A percentile compares a stretch with the other conserved stretches of the same genome.
phyloP scores from a whole-genome alignment of 768 basidiomycete species.

The Podaxis rugospora region DNA sequence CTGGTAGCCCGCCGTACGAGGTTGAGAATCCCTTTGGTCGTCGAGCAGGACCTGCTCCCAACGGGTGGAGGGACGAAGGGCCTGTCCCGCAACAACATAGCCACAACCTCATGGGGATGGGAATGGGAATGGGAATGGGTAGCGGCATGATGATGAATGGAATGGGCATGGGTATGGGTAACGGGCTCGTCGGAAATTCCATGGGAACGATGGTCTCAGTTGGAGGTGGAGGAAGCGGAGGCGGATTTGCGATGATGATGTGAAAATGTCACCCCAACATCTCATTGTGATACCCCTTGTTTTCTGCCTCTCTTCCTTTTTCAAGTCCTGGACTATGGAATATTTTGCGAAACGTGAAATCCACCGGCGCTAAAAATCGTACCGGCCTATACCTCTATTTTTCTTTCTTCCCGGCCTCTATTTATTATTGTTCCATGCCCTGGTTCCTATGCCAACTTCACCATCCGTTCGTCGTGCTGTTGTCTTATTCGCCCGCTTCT shows the following conservation, averaged over 20 bases:
- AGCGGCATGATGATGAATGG: conserved; percentile 11
- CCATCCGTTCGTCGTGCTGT: not conserved
- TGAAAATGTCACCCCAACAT: conserved; percentile 9
- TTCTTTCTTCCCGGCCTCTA: not conserved
- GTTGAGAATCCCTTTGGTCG: conserved; percentile 4
- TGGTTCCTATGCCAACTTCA: not conserved
- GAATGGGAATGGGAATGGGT: conserved; percentile 1
- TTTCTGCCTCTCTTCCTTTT: not conserved
- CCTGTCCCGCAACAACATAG: not conserved
- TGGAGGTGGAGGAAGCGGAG: conserved; percentile 17
- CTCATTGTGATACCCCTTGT: conserved; percentile 7
- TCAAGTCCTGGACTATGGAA: not conserved
- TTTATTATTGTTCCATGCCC: not conserved
- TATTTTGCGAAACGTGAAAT: not conserved
- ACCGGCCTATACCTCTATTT: not conserved
- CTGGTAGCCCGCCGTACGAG: conserved; percentile 13
- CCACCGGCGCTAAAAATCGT: not conserved
- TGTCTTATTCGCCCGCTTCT: not conserved
- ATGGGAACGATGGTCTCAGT: conserved; percentile 15
- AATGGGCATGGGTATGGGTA: conserved; percentile 13
- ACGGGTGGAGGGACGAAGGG: conserved; percentile 8
- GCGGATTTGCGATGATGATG: conserved; percentile 21
- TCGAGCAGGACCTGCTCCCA: not conserved
- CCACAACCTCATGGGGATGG: conserved; percentile 10
- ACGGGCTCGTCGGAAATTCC: conserved; percentile 11